Evolutionary conservation across 805 yeast species (phyloP).

Genomic region (Yarrowia deformans): DNA sequence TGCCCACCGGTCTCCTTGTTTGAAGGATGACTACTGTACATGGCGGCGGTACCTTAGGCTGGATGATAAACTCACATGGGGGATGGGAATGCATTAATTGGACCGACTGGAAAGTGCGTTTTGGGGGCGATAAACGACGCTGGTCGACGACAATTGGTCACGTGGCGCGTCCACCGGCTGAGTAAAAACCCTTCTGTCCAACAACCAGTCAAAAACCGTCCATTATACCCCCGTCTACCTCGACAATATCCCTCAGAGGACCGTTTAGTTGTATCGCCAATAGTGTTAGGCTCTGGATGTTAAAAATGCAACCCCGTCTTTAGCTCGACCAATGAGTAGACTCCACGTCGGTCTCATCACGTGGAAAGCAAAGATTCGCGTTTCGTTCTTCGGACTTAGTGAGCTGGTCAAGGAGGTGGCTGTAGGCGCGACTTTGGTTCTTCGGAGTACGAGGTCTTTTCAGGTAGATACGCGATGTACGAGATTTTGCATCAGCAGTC

Average conservation of each 20-base stretch:
- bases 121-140: no score
- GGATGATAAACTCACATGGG: constrained; percentile 34
- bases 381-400: not conserved
- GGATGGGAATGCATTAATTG: constrained; percentile 31
- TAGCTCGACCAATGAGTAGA: constrained; percentile 26
- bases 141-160: no score
- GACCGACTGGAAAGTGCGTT: not conserved
- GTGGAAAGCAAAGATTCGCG: constrained; percentile 25
- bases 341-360: constrained; percentile 27
- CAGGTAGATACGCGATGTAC: no score
- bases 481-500: no score
- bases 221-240: not conserved
- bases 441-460: no score
- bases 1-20: not conserved
- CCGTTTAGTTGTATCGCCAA: constrained; percentile 25
- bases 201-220: not conserved
- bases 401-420: not conserved
- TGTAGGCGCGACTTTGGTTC: no score
- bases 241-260: constrained; percentile 10
- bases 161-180: not conserved
- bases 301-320: not conserved
- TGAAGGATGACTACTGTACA: not conserved
- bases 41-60: constrained; percentile 10
- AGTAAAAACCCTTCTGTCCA: no score
- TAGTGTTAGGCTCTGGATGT: not conserved